A percentile compares a stretch with the other conserved stretches of the same genome.
Conservation (phyloP, 2,329 filamentous ascomycete species). For the Chrysoporthe cubensis region DNA sequence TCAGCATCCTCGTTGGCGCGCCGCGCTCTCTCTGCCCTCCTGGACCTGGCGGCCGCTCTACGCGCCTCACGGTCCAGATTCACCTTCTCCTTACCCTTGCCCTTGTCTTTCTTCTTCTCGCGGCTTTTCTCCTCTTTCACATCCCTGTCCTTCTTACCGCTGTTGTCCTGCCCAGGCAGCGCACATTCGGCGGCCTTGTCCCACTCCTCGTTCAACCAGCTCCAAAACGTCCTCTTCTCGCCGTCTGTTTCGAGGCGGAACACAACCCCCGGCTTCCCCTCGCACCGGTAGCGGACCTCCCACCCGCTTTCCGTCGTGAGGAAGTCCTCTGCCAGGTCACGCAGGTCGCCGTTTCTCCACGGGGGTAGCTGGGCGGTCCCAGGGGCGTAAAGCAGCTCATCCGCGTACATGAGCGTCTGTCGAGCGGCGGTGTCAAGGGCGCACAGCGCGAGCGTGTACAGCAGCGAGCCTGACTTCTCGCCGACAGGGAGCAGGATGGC, state of each 20-base stretch:
- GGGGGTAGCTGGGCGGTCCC: neutral
- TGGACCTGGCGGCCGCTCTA: neutral
- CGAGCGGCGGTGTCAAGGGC: neutral
- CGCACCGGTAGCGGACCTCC: constrained; percentile 6
- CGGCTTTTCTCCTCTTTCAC: neutral
- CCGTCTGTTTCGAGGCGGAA: constrained; percentile 1
- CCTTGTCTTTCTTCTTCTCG: neutral
- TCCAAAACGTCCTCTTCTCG: neutral
- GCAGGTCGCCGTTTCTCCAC: neutral
- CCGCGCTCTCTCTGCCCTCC: neutral
- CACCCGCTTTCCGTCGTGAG: constrained; percentile 4
- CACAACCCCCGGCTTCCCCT: neutral
- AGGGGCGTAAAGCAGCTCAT: neutral
- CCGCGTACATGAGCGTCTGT: constrained; percentile 9
- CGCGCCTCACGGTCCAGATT: neutral
- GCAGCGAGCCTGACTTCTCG: neutral
- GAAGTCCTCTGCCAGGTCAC: neutral
- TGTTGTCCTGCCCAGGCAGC: neutral
- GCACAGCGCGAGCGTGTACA: neutral
- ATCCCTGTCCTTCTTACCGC: neutral
- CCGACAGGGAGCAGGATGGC: neutral
- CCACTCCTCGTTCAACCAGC: constrained; percentile 10
- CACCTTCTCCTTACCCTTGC: neutral
- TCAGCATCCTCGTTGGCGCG: constrained; percentile 4
- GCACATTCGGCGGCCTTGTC: neutral